Conservation (phyloP, 371 early-diverging fungal genomes). For the Circinella minor region DNA sequence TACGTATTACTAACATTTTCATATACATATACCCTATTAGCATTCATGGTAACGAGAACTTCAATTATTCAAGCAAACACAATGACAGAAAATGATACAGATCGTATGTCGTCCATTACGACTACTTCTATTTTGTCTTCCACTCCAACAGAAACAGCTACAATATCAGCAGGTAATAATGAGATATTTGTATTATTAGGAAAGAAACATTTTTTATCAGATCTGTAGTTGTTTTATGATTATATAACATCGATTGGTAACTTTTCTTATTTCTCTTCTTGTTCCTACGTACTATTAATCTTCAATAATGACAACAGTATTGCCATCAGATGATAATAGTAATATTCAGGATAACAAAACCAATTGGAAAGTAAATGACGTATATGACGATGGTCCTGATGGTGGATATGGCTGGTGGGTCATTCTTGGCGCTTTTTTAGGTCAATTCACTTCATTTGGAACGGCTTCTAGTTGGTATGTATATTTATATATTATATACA, state of each 20-base stretch:
- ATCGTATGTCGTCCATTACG: neutral
- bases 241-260: neutral
- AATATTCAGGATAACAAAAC: neutral
- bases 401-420: conserved; percentile 67
- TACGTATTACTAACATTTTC: too few relatives aligned
- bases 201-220: too few relatives aligned
- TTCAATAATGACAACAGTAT: neutral
- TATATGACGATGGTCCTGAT: conserved; percentile 32
- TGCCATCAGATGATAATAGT: neutral
- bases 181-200: too few relatives aligned
- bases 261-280: too few relatives aligned
- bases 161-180: neutral
- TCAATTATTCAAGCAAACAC: neutral
- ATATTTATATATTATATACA: neutral
- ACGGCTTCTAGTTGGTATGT: conserved; percentile 37
- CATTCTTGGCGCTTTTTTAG: conserved; percentile 58
- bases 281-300: too few relatives aligned
- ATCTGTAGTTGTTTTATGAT: too few relatives aligned
- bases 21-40: neutral
- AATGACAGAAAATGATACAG: neutral
- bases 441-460: conserved; percentile 64
- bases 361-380: conserved; percentile 1
- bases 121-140: neutral
- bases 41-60: neutral
- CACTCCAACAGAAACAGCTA: neutral